Base-by-base conservation (phyloP, 73 alveolate species). In the Paramecium sexaurelia region DNA sequence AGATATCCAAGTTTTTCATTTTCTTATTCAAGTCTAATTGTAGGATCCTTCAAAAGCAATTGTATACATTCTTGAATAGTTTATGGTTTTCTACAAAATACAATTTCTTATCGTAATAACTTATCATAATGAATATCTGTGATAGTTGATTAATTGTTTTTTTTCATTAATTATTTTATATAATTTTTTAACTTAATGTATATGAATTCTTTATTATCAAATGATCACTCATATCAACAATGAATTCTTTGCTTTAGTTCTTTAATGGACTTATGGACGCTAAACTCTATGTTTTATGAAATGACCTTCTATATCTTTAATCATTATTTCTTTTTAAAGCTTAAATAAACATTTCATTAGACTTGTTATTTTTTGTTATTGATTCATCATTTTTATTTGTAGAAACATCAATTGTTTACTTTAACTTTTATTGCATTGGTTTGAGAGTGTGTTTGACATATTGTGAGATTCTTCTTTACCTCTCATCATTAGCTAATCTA, bases 21-120 rank as follows among this genome's bases (percentile, higher is more conserved):
- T 11, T 61, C 83, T 61, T 10, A 27, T 11, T 61, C 83, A 10
- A 61, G 7, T 11, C 47, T 5, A 32, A 61, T 61, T 1, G 47
- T 61, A 29, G 83, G 83, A 61, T 61, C 83, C 43, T 61, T 57
- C 78, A 57, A 26, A 32, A 57, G 78, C 41, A 57, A 24, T 6
- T 57, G 37, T 24, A 57, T 32, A 20, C 78, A 57, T 57, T 57
- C 35, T 41, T 57, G 41, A 26, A 57, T 47, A n/a, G 61, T 47
- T 47, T 15, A 47, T 47, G 8, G n/a, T 15, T 47, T 47, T 5
- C 61, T 47, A 26, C 61, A 10, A 9, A 47, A 47, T 47, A n/a
- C 5, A 10, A 47, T 7, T 13, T 47, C 3, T 47, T 47, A 17
- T 15, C 27, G 29, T 3, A 47, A 57, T 57, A 57, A 22, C 15